Conservation (phyloP, 2,329 filamentous ascomycete species). For the Penicillium sp. region DNA sequence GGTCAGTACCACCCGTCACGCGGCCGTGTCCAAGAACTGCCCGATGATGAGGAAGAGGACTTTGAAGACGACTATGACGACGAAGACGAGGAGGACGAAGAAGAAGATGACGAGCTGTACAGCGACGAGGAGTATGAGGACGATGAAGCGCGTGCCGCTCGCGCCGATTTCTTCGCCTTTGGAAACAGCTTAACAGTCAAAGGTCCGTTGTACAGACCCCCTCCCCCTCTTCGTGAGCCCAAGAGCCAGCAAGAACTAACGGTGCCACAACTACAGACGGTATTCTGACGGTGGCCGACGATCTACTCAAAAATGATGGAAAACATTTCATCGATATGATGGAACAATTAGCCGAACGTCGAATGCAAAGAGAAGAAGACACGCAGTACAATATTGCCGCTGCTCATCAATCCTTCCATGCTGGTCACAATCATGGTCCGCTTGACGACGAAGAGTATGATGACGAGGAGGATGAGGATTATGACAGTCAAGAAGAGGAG, state of each 20-base stretch:
- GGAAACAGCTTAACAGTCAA: slow-evolving; percentile 96
- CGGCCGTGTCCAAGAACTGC: slow-evolving; percentile 60
- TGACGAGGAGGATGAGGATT: slow-evolving; percentile 65
- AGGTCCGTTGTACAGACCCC: slow-evolving; percentile 43
- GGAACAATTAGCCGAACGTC: slow-evolving; percentile 94
- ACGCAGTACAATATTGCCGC: slow-evolving; percentile 62
- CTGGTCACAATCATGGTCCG: slow-evolving; percentile 68
- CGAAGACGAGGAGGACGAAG: slow-evolving; percentile 58
- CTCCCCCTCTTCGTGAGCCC: slow-evolving; percentile 9
- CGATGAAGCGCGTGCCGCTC: slow-evolving; percentile 55
- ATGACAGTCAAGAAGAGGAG: slow-evolving; percentile 58
- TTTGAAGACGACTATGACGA: slow-evolving; percentile 49
- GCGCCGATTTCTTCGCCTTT: slow-evolving; percentile 90
- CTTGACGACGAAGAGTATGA: slow-evolving; percentile 69
- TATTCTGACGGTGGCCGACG: slow-evolving; percentile 96
- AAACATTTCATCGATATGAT: slow-evolving; percentile 99
- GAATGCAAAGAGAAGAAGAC: slow-evolving; percentile 95
- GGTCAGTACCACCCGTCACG: slow-evolving; percentile 61
- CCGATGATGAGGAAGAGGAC: slow-evolving; percentile 53
- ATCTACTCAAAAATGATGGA: slow-evolving; percentile 96
- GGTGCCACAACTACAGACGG: slow-evolving; percentile 58
- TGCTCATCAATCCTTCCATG: slow-evolving; percentile 55
- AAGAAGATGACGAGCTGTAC: slow-evolving; percentile 63
- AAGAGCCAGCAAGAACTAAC: slow-evolving; percentile 25
- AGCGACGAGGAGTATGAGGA: slow-evolving; percentile 60